Percentiles rank a stretch among this genome's conserved stretches.
phyloP scores from a whole-genome alignment of 805 yeast species.

The Candida succiphila region DNA sequence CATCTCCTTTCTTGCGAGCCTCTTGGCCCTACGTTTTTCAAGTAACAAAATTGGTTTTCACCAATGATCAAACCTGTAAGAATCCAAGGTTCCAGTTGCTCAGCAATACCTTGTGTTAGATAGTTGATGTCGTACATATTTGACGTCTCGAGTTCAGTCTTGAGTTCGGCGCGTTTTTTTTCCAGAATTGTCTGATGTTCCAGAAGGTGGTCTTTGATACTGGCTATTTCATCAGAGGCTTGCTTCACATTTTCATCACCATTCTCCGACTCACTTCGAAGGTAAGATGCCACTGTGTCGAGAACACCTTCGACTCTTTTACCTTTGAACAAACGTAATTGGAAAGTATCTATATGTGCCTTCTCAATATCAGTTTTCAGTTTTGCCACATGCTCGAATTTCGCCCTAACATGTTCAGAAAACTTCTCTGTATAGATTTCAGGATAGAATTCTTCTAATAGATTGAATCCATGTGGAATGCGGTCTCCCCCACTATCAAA shows the following conservation, averaged over 20 bases:
- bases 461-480: slow-evolving; percentile 17
- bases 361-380: slow-evolving; percentile 8
- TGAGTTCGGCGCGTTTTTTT: slow-evolving; percentile 7
- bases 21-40: slow-evolving; percentile 9
- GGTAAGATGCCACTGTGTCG: slow-evolving; percentile 15
- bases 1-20: slow-evolving; percentile 11
- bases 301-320: slow-evolving; percentile 18
- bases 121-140: slow-evolving; percentile 17
- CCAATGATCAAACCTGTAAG: slow-evolving; percentile 26
- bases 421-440: slow-evolving; percentile 26
- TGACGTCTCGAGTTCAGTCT: slow-evolving; percentile 8
- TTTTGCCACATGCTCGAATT: slow-evolving; percentile 7
- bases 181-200: slow-evolving; percentile 5
- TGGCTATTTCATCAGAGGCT: slow-evolving; percentile 14
- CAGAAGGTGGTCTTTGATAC: slow-evolving; percentile 7
- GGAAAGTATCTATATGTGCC: slow-evolving; percentile 8
- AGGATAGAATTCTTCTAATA: slow-evolving; percentile 26
- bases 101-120: slow-evolving; percentile 13
- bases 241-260: slow-evolving; percentile 3
- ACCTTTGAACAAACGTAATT: slow-evolving; percentile 22
- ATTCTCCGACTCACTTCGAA: slow-evolving; percentile 6
- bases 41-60: slow-evolving; percentile 21
- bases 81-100: slow-evolving; percentile 25
- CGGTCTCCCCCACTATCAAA: slow-evolving; percentile 20
- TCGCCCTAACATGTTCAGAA: slow-evolving; percentile 11